Evolutionary conservation across 83 land plant genomes (phyloP).

Genomic region (Thuja plicata): DNA sequence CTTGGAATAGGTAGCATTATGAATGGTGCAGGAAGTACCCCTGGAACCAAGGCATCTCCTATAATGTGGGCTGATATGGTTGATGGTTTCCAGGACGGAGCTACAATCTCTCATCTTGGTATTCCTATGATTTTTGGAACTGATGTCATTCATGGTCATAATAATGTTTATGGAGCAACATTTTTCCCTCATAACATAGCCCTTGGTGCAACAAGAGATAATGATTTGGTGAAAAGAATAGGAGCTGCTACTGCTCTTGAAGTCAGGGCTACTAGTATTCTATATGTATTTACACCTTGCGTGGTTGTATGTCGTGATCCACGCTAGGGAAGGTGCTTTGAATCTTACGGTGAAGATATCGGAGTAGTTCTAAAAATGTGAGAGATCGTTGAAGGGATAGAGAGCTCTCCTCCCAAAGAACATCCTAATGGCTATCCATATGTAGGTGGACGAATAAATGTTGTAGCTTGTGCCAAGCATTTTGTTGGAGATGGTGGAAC

Average conservation of each 20-base stretch:
- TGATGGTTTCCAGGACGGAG: constrained; percentile 17
- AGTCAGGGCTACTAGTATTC: constrained; percentile 76
- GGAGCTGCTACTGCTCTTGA: constrained; percentile 83
- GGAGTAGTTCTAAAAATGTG: constrained; percentile 24
- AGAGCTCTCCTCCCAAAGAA: constrained; percentile 14
- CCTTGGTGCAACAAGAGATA: constrained; percentile 54
- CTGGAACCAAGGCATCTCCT: no score
- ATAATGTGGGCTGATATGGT: no score
- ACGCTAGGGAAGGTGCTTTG: constrained; percentile 41
- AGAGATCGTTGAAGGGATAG: constrained; percentile 12
- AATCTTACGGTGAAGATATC: no score
- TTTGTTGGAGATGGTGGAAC: constrained; percentile 68
- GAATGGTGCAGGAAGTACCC: no score
- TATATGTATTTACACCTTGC: constrained; percentile 78
- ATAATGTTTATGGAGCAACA: constrained; percentile 17
- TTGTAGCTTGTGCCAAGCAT: constrained; percentile 65
- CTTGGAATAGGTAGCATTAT: no score
- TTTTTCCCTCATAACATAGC: constrained; percentile 18
- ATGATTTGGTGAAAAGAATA: constrained; percentile 58
- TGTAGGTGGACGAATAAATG: no score
- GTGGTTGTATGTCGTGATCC: constrained; percentile 55
- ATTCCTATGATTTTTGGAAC: constrained; percentile 21
- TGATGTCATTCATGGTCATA: constrained; percentile 18
- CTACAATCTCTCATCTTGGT: constrained; percentile 6
- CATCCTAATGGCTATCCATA: no score